phyloP scores from a whole-genome alignment of 176 grass and related monocot species.

The Lolium multiflorum region DNA sequence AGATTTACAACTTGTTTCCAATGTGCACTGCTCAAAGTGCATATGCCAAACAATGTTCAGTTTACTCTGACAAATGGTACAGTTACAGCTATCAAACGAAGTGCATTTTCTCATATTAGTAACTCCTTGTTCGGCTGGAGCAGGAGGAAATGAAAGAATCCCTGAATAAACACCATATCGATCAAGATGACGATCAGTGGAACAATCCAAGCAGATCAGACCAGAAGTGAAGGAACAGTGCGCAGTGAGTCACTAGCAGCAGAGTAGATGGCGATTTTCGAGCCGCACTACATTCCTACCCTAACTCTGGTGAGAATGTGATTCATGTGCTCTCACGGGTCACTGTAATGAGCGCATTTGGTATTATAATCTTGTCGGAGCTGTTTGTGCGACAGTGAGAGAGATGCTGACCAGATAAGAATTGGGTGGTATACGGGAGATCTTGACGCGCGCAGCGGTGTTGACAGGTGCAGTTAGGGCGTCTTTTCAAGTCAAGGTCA shows the following conservation, averaged over 20 bases:
- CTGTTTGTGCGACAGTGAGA: not conserved
- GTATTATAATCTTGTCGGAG: not conserved
- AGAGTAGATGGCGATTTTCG: not conserved
- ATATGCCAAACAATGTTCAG: not conserved
- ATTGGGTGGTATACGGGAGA: not conserved
- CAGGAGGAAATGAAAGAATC: not conserved
- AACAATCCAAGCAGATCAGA: not conserved
- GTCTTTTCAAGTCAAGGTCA: not conserved
- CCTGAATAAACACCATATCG: not conserved
- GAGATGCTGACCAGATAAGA: not conserved
- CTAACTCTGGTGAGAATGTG: not conserved
- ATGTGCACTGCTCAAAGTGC: not conserved
- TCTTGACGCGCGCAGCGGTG: not conserved
- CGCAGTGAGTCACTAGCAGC: not conserved
- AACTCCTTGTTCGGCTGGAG: not conserved
- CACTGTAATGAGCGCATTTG: constrained; percentile 8
- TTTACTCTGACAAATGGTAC: not conserved
- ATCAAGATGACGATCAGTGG: not conserved
- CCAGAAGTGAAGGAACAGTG: constrained; percentile 2
- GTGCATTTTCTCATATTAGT: not conserved
- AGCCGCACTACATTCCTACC: not conserved
- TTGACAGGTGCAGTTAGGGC: not conserved
- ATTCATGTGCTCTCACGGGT: not conserved
- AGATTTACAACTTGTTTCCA: not conserved
- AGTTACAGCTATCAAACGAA: not conserved